phyloP scores from a whole-genome alignment of 306 rosid genomes.

The Purshia tridentata region DNA sequence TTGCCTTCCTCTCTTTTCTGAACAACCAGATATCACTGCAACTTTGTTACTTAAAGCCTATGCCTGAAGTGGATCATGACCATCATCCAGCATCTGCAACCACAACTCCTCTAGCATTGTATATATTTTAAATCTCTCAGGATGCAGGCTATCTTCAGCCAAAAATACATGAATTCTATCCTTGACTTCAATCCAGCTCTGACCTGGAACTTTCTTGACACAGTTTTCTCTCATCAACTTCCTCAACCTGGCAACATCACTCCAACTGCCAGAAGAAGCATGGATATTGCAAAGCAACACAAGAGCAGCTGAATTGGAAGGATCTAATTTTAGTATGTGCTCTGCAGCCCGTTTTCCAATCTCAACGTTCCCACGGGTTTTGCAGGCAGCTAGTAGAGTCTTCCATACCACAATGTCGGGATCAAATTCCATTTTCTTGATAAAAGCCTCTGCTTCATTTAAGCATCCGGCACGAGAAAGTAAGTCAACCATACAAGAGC shows the following conservation, averaged over 20 bases:
- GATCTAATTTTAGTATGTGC: slow-evolving; percentile 58
- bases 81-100: slow-evolving; percentile 63
- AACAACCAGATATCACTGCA: slow-evolving; percentile 1
- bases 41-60: slow-evolving; percentile 18
- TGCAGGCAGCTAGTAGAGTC: slow-evolving; percentile 69
- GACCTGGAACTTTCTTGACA: slow-evolving; percentile 67
- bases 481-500: slow-evolving; percentile 81
- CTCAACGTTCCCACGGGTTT: slow-evolving; percentile 57
- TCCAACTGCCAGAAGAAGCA: slow-evolving; percentile 66
- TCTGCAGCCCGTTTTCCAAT: slow-evolving; percentile 66
- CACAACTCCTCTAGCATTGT: slow-evolving; percentile 61
- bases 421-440: slow-evolving; percentile 45
- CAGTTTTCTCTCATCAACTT: slow-evolving; percentile 55
- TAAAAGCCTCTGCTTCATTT: slow-evolving; percentile 57
- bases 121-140: slow-evolving; percentile 49
- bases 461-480: slow-evolving; percentile 74
- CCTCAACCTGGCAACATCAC: slow-evolving; percentile 58
- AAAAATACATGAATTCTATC: slow-evolving; percentile 59
- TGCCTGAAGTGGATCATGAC: slow-evolving; percentile 41
- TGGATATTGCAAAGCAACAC: slow-evolving; percentile 62
- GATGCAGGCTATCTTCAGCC: slow-evolving; percentile 64
- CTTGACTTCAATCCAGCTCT: slow-evolving; percentile 56
- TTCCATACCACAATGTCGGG: slow-evolving; percentile 72
- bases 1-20: neutral
- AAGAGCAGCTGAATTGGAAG: slow-evolving; percentile 61